Percentiles rank a stretch among this genome's conserved stretches.
Conservation (phyloP, 768 basidiomycete species). For the Mycena kentingensis region DNA sequence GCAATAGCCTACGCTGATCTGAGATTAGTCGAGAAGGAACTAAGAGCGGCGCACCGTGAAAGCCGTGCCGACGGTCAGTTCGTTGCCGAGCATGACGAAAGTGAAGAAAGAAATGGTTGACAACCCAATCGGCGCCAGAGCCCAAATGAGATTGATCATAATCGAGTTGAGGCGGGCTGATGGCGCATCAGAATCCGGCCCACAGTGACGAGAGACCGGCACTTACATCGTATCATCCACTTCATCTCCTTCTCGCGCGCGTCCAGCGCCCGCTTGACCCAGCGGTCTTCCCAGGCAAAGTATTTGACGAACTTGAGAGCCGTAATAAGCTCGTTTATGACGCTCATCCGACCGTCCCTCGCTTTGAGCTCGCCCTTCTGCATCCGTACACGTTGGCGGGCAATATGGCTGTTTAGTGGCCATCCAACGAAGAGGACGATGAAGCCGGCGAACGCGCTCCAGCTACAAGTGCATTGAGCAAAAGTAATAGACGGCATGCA, state of each 20-base stretch:
- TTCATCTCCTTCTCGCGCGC: slow-evolving; percentile 15
- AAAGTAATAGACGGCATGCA: slow-evolving; percentile 9
- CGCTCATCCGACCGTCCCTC: slow-evolving; percentile 74
- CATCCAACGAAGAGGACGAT: slow-evolving; percentile 62
- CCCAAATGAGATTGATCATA: slow-evolving; percentile 45
- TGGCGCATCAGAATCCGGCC: background rate
- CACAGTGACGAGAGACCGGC: background rate
- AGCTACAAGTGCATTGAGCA: slow-evolving; percentile 25
- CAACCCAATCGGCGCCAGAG: slow-evolving; percentile 72
- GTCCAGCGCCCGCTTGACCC: slow-evolving; percentile 15
- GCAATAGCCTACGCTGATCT: slow-evolving; percentile 58
- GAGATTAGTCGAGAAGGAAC: background rate
- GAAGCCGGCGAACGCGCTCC: slow-evolving; percentile 78
- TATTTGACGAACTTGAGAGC: slow-evolving; percentile 78
- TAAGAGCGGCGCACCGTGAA: slow-evolving; percentile 69
- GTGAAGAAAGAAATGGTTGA: slow-evolving; percentile 78
- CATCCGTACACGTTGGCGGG: slow-evolving; percentile 60
- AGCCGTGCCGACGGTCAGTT: slow-evolving; percentile 75
- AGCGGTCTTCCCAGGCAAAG: slow-evolving; percentile 21
- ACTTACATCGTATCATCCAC: slow-evolving; percentile 8
- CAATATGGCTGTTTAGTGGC: slow-evolving; percentile 70
- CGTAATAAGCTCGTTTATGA: slow-evolving; percentile 75
- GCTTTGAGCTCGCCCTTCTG: slow-evolving; percentile 62
- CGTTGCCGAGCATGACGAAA: slow-evolving; percentile 68
- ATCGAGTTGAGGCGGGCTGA: background rate